Evolutionary conservation across 2,329 filamentous ascomycete species (phyloP).

Genomic region (Sclerotinia trifoliorum): DNA sequence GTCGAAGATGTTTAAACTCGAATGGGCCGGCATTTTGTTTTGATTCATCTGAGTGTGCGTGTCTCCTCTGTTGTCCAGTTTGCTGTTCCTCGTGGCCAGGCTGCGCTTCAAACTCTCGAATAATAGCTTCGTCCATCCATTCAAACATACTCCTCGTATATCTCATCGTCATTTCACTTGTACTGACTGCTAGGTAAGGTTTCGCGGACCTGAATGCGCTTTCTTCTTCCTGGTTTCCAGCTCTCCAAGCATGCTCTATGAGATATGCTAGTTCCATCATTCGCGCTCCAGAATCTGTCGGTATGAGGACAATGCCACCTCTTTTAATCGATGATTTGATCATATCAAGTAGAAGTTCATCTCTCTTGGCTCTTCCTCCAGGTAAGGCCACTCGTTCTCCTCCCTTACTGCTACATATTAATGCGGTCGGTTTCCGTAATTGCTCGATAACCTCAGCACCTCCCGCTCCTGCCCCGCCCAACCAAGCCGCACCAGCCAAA

Average conservation of each 20-base stretch:
- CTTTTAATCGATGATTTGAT: constrained; percentile 75
- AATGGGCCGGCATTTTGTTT: constrained; percentile 70
- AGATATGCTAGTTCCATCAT: constrained; percentile 90
- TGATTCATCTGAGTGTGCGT: constrained; percentile 43
- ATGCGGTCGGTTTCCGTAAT: constrained; percentile 84
- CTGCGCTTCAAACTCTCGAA: constrained; percentile 82
- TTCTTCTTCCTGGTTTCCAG: constrained; percentile 54
- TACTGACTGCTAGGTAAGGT: constrained; percentile 82
- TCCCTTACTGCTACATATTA: constrained; percentile 87
- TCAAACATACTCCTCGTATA: constrained; percentile 95
- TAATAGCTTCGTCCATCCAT: constrained; percentile 97
- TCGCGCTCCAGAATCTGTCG: constrained; percentile 91
- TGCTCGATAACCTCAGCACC: constrained; percentile 92
- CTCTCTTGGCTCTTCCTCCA: constrained; percentile 74
- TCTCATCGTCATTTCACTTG: constrained; percentile 82
- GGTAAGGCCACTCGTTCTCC: constrained; percentile 68
- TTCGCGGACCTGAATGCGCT: constrained; percentile 54
- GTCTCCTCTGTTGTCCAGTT: constrained; percentile 44
- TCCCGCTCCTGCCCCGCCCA: constrained; percentile 75
- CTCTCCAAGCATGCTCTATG: constrained; percentile 87
- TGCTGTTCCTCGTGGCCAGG: constrained; percentile 37
- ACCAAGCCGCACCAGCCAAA: constrained; percentile 87
- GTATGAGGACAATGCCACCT: constrained; percentile 89
- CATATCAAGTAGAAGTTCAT: constrained; percentile 80
- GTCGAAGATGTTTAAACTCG: constrained; percentile 80